Evolutionary conservation across 2,329 filamentous ascomycete species (phyloP).

Genomic region (Xylogone sp.): DNA sequence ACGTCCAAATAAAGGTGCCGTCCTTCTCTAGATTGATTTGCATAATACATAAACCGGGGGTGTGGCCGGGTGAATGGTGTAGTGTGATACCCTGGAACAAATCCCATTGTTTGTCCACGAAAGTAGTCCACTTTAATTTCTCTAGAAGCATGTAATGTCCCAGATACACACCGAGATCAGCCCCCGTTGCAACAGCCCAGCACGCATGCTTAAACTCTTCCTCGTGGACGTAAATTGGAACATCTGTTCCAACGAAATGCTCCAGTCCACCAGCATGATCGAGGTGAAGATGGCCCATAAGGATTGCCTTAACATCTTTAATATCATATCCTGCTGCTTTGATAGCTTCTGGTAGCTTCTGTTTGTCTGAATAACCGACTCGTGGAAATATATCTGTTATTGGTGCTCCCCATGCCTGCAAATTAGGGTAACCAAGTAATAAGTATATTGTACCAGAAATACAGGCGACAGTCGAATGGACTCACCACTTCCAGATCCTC

Average conservation of each 20-base stretch:
- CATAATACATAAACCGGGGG: constrained; percentile 8
- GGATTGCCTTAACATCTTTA: constrained; percentile 37
- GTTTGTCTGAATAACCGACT: constrained; percentile 26
- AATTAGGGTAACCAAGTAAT: not conserved
- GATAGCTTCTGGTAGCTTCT: not conserved
- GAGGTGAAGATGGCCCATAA: constrained; percentile 39
- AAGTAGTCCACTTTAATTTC: constrained; percentile 34
- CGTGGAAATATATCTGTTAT: constrained; percentile 35
- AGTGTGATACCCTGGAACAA: constrained; percentile 28
- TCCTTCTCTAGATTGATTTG: constrained; percentile 9
- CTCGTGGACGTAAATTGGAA: constrained; percentile 40
- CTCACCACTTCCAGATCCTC: constrained; percentile 3
- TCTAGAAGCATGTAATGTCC: constrained; percentile 30
- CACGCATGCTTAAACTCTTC: constrained; percentile 38
- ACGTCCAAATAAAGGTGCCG: constrained; percentile 36
- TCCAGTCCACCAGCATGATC: constrained; percentile 41
- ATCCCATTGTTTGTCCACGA: constrained; percentile 29
- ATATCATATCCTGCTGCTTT: constrained; percentile 34
- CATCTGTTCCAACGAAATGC: constrained; percentile 33
- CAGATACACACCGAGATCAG: constrained; percentile 32
- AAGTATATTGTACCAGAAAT: no score
- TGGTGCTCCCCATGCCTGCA: constrained; percentile 26
- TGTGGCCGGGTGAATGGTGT: constrained; percentile 1
- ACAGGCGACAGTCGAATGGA: no score
- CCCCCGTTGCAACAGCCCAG: constrained; percentile 34